Evolutionary conservation across 768 basidiomycete species (phyloP).

Genomic region (Boletellus sp.): DNA sequence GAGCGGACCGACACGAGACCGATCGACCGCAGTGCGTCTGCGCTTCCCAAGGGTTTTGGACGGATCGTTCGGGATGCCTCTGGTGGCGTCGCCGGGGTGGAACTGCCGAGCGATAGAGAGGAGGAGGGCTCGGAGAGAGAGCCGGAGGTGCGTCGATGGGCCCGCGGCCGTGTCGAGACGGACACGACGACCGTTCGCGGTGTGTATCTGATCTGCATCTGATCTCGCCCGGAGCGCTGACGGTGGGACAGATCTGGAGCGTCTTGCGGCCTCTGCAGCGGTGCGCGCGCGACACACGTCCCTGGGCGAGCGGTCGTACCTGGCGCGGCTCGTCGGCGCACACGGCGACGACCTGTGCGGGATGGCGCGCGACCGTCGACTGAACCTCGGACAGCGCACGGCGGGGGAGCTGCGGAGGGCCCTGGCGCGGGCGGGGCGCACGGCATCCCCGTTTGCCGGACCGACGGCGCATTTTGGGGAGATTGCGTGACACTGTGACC

Average conservation of each 20-base stretch:
- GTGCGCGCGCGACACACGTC: conserved; percentile 62
- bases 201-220: conserved; percentile 25
- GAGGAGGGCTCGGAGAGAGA: conserved; percentile 38
- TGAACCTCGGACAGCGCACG: conserved; percentile 84
- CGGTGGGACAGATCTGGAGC: conserved; percentile 75
- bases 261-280: conserved; percentile 46
- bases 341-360: conserved; percentile 67
- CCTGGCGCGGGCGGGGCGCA: conserved; percentile 48
- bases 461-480: conserved; percentile 9
- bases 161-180: conserved; percentile 1
- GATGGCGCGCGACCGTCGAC: conserved; percentile 77
- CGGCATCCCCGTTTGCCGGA: conserved; percentile 12
- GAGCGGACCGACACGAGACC: background rate
- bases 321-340: conserved; percentile 61
- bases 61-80: conserved; percentile 76
- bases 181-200: conserved; percentile 26
- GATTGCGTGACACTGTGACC: conserved; percentile 29
- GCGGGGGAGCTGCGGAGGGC: conserved; percentile 70
- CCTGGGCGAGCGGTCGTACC: conserved; percentile 61
- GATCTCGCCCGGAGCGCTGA: no score
- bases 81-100: conserved; percentile 71
- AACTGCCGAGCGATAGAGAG: conserved; percentile 55
- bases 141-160: conserved; percentile 28
- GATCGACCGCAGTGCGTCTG: no score
- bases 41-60: conserved; percentile 64